Evolutionary conservation across 2,329 filamentous ascomycete species (phyloP), one percentile per base, ranked within the genome.

Genomic region (Seiridium unicorne): DNA sequence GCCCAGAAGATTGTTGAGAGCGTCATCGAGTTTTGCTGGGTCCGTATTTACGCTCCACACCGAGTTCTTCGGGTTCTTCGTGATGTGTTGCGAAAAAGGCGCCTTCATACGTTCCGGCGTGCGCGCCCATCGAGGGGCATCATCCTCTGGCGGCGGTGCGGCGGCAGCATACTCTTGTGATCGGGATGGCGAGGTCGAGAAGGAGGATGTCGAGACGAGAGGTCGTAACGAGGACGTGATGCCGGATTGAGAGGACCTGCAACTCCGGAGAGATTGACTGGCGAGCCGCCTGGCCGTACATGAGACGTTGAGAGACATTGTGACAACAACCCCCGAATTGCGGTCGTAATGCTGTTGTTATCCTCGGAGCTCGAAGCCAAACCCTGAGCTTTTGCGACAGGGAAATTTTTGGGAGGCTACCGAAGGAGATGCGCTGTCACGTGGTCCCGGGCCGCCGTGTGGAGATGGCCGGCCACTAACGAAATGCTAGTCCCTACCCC

Each of bases 1-100:
- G 5, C 93, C 94, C 59, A 98, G 78, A 66, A 98, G 84, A 57
- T 82, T 81, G 65, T 84, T 82, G 75, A 97, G 96, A 74, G 92
- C 90, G 54, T 84, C 80, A 73, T 98, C 90, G 59, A 99, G 81
- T 70, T 82, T 81, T 65, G 79, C 81, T 8, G 91, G 91, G 70
- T 93, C 87, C 26, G 85, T 82, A 76, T 98, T 98, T 74, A 93
- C 88, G 67, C 72, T 72, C 84, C 86, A 94, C 70, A 73, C 69
- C 64, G 81, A 83, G 67, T 76, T 81, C 62, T 68, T 73, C 57
- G 78, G 84, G 69, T 81, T 79, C 76, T 77, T 86, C 71, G 79
- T 81, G 65, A 77, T 82, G 77, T 79, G 86, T 72, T 81, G 84
- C 66, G 76, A 88, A 79, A 91, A 84, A 1, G 87, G 85, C 3